Evolutionary conservation across 306 rosid species (phyloP).

Genomic region (Fagus sylvatica): DNA sequence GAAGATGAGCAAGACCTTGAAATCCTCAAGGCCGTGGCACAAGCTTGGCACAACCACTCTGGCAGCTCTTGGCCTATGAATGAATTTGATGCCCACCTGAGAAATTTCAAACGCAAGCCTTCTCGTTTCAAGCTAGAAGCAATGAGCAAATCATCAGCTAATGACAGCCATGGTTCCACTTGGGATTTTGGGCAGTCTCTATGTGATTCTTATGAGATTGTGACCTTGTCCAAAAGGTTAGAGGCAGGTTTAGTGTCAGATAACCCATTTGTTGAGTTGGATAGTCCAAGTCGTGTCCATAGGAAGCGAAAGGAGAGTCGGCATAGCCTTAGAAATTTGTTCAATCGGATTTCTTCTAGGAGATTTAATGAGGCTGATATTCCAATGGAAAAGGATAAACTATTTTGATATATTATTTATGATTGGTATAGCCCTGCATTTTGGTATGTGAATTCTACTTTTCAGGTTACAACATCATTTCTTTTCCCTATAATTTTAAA

Average conservation of each 20-base stretch:
- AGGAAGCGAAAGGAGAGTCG: slow-evolving; percentile 55
- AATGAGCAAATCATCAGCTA: slow-evolving; percentile 1
- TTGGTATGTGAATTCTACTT: slow-evolving; percentile 10
- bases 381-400: slow-evolving; percentile 22
- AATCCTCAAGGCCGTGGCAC: slow-evolving; percentile 89
- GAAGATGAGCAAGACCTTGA: slow-evolving; percentile 44
- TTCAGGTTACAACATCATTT: not conserved
- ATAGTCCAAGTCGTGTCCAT: slow-evolving; percentile 10
- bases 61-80: slow-evolving; percentile 46
- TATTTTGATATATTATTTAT: slow-evolving; percentile 14
- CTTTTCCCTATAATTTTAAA: not conserved
- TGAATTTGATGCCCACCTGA: slow-evolving; percentile 59
- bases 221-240: slow-evolving; percentile 67
- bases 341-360: slow-evolving; percentile 58
- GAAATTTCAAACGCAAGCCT: slow-evolving; percentile 51
- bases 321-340: slow-evolving; percentile 74
- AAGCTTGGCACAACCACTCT: slow-evolving; percentile 72
- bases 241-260: slow-evolving; percentile 55
- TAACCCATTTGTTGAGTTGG: slow-evolving; percentile 35
- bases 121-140: slow-evolving; percentile 72
- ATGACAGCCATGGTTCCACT: not conserved
- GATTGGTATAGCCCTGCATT: not conserved
- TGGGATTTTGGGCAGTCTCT: slow-evolving; percentile 86
- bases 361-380: slow-evolving; percentile 37
- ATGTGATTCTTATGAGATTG: slow-evolving; percentile 92